phyloP scores from a whole-genome alignment of 2,329 filamentous ascomycete species.

The Rutstroemia sp. region DNA sequence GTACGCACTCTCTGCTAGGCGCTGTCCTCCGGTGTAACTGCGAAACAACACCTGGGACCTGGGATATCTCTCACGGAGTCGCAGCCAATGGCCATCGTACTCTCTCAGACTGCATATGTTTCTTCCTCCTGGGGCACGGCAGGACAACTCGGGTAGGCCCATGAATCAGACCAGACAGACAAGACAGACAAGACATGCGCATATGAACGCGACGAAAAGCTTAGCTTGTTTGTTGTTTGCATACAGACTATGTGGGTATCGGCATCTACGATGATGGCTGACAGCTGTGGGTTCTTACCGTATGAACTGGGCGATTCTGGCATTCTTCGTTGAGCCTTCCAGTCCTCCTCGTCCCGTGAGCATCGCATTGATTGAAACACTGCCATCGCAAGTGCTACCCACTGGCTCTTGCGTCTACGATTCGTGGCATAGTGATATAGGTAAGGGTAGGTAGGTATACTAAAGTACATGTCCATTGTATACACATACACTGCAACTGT shows the following conservation, averaged over 20 bases:
- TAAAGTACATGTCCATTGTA: neutral
- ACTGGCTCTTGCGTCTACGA: constrained; percentile 3
- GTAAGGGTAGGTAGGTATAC: neutral
- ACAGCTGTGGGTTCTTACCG: neutral
- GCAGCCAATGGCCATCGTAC: no score
- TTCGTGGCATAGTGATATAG: neutral
- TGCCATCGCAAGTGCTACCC: neutral
- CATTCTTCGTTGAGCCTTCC: neutral
- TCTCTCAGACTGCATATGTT: neutral
- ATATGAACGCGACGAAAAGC: no score
- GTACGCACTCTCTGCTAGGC: neutral
- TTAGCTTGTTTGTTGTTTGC: no score
- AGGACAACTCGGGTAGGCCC: neutral
- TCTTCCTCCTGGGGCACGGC: neutral
- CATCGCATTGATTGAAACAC: neutral
- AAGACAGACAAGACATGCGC: no score
- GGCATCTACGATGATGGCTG: neutral
- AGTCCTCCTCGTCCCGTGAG: neutral
- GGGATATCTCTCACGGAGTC: no score
- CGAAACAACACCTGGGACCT: neutral
- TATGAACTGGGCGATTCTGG: no score
- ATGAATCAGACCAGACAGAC: neutral
- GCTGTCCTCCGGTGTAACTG: neutral
- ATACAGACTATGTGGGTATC: no score
- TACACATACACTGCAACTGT: no score